A percentile compares a stretch with the other conserved stretches of the same genome.
phyloP scores from a whole-genome alignment of 2,329 filamentous ascomycete species.

The Helotiales sp. region DNA sequence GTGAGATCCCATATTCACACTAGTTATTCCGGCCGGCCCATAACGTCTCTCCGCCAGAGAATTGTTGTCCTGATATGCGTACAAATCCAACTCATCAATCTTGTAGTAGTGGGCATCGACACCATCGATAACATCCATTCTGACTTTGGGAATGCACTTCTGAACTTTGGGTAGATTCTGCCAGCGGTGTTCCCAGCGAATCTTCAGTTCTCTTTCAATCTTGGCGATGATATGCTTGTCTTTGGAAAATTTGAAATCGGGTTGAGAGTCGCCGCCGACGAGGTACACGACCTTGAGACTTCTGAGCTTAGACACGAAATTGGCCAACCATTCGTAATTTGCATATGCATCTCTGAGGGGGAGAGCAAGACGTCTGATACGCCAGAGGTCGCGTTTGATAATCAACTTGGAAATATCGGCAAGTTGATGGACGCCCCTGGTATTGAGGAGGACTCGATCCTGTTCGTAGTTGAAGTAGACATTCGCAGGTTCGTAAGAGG shows the following conservation, averaged over 20 bases:
- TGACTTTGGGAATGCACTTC: background rate
- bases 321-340: background rate
- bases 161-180: background rate
- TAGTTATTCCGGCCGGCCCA: too few species aligned
- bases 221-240: background rate
- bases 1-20: too few species aligned
- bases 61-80: background rate
- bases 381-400: background rate
- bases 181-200: background rate
- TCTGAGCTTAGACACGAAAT: background rate
- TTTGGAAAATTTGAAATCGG: background rate
- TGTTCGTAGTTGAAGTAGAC: constrained; percentile 13
- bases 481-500: background rate
- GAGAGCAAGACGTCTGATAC: background rate
- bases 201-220: background rate
- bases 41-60: too few species aligned
- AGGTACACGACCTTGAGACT: background rate
- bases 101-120: background rate
- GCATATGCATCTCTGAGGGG: background rate
- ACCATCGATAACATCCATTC: background rate
- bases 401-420: background rate
- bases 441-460: constrained; percentile 19
- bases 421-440: constrained; percentile 1
- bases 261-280: background rate
- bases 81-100: background rate